These are phyloP conservation scores for Solanum medicagineum DNA, from an alignment of 257 asterid genomes.

Conservation along the genomic window DNA sequence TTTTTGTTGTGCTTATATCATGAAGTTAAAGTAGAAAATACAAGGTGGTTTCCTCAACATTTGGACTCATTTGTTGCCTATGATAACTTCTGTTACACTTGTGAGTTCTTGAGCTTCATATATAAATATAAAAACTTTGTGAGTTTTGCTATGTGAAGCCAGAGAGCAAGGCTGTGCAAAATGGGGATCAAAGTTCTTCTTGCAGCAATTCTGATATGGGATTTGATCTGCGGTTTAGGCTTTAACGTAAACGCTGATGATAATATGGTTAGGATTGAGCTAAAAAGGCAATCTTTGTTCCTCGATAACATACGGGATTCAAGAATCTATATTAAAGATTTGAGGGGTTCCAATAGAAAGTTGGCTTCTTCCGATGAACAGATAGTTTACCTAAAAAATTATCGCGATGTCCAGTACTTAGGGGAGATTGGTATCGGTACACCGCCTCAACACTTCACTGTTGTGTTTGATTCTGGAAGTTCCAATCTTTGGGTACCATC, in stretches of 20 bases:
- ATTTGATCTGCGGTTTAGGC: not conserved
- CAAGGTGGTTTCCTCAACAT: not conserved
- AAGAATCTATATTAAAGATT: not conserved
- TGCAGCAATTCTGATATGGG: not conserved
- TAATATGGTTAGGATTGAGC: conserved; percentile 7
- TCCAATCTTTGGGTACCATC: conserved; percentile 31
- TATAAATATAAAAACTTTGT: not conserved
- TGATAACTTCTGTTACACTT: not conserved
- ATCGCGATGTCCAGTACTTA: conserved; percentile 13
- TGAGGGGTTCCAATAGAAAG: not conserved
- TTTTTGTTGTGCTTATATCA: not conserved
- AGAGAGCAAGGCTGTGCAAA: not conserved
- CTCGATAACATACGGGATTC: conserved; percentile 3
- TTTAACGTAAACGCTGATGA: not conserved
- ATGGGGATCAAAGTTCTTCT: not conserved
- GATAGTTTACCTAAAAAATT: conserved; percentile 9
- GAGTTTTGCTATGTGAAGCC: not conserved
- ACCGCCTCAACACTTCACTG: conserved; percentile 20
- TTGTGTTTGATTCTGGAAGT: conserved; percentile 29
- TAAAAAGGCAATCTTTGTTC: conserved; percentile 9
- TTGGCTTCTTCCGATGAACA: not conserved
- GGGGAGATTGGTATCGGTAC: conserved; percentile 23
- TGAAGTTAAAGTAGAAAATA: not conserved
- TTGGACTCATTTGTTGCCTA: not conserved
- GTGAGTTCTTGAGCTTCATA: not conserved